A percentile compares a stretch with the other conserved stretches of the same genome.
Evolutionary conservation across 345 rosid species (phyloP).

Genomic region (Gynandropsis gynandra): DNA sequence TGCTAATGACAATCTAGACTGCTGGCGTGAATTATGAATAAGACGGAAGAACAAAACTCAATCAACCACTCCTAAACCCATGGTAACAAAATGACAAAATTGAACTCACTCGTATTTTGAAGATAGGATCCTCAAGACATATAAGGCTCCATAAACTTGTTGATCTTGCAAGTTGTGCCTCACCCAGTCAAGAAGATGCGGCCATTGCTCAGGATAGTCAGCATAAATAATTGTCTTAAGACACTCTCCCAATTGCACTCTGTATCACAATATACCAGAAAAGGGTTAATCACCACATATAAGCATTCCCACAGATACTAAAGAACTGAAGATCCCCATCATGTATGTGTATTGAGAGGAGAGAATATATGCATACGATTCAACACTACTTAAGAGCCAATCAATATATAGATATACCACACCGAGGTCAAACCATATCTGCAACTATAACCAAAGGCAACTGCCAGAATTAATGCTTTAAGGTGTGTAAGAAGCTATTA

Average conservation of each 20-base stretch:
- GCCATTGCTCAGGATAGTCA: conserved; percentile 99
- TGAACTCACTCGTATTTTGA: conserved; percentile 89
- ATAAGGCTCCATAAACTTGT: conserved; percentile 83
- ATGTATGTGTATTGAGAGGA: too few species aligned
- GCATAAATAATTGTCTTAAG: conserved; percentile 87
- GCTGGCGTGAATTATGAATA: too few species aligned
- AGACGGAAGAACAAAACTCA: background rate
- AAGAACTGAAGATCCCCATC: background rate
- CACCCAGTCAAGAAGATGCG: conserved; percentile 84
- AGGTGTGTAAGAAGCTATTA: conserved; percentile 25
- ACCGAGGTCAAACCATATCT: background rate
- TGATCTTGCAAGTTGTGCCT: conserved; percentile 78
- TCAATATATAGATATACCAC: conserved; percentile 3
- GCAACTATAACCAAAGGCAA: background rate
- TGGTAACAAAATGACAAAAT: background rate
- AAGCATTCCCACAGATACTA: background rate
- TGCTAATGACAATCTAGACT: too few species aligned
- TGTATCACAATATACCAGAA: conserved; percentile 25
- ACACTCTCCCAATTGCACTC: conserved; percentile 97
- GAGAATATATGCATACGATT: background rate
- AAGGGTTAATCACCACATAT: conserved; percentile 12
- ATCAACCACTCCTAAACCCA: background rate
- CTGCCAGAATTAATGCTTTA: background rate
- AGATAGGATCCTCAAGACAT: conserved; percentile 79
- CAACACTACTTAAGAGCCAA: too few species aligned